phyloP scores from a whole-genome alignment of 495 filamentous ascomycete genomes.

The Xylaria cubensis region DNA sequence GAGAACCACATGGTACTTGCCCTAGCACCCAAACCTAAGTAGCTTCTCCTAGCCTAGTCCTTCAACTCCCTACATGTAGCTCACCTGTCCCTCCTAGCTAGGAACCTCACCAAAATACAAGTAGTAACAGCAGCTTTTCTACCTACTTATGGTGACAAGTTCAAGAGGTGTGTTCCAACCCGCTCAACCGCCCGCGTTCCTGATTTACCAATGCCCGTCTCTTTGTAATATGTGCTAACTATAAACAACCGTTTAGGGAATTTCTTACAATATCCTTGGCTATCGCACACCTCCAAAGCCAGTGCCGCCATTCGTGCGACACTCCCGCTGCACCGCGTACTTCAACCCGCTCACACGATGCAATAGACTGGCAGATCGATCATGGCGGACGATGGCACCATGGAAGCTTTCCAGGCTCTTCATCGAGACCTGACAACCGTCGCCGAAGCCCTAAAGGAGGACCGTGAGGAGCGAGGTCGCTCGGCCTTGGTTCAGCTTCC shows the following conservation, averaged over 20 bases:
- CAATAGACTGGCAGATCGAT: constrained; percentile 37
- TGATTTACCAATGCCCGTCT: not conserved
- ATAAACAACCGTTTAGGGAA: not conserved
- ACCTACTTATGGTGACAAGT: not conserved
- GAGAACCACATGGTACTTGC: not conserved
- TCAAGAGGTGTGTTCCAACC: not conserved
- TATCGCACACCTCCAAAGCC: constrained; percentile 7
- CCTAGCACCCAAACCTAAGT: not conserved
- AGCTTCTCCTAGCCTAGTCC: not conserved
- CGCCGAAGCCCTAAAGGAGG: constrained; percentile 57
- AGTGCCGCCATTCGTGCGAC: constrained; percentile 21
- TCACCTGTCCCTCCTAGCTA: not conserved
- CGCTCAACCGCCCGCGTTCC: constrained; percentile 4
- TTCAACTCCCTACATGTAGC: not conserved
- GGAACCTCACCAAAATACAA: not conserved
- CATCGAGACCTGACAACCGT: constrained; percentile 79
- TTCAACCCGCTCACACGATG: constrained; percentile 31
- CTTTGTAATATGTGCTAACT: not conserved
- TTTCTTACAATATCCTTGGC: not conserved
- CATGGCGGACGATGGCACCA: constrained; percentile 70
- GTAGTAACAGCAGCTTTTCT: constrained; percentile 15
- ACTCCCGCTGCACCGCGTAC: constrained; percentile 26
- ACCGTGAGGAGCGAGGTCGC: constrained; percentile 69
- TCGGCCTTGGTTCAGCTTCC: constrained; percentile 32
- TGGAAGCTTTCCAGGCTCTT: constrained; percentile 75